Conservation (phyloP, 352 stramenopile genomes). For the Globisporangium nodosum region DNA sequence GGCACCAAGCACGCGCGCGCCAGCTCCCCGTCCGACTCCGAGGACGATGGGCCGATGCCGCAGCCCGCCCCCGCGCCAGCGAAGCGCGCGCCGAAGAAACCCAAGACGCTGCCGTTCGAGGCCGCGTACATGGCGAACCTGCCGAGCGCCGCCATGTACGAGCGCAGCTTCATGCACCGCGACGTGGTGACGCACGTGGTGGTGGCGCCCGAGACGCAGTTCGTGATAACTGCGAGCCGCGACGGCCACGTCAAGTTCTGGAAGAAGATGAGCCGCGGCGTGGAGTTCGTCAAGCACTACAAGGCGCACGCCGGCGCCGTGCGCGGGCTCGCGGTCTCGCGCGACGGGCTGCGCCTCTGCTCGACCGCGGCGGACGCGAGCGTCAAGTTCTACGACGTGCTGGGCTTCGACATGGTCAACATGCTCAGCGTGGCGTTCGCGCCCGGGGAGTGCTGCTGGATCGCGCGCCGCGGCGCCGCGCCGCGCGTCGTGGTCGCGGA, state of each 20-base stretch:
- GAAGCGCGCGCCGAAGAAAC: constrained; percentile 39
- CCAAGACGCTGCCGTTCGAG: constrained; percentile 48
- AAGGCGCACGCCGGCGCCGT: constrained; percentile 93
- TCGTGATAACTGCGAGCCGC: constrained; percentile 92
- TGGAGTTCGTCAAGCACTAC: constrained; percentile 99
- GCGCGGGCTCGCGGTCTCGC: constrained; percentile 73
- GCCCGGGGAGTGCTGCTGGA: constrained; percentile 75
- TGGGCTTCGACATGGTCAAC: constrained; percentile 97
- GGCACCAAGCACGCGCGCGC: constrained; percentile 11
- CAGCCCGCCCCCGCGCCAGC: constrained; percentile 31
- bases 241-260: constrained; percentile 99
- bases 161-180: constrained; percentile 98
- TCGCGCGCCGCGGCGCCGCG: constrained; percentile 48
- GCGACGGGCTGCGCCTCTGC: constrained; percentile 80
- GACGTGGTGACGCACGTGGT: constrained; percentile 91
- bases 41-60: constrained; percentile 60
- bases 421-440: constrained; percentile 89
- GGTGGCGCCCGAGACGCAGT: constrained; percentile 91
- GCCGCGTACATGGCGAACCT: constrained; percentile 76
- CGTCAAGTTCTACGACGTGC: constrained; percentile 99
- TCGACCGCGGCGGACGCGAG: constrained; percentile 87
- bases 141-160: constrained; percentile 90
- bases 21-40: constrained; percentile 17
- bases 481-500: constrained; percentile 78
- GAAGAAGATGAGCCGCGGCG: constrained; percentile 94